Percentiles rank a stretch among this genome's conserved stretches.
Conservation (phyloP, 1,284 basidiomycete genomes). For the Agroathelia rolfsii region DNA sequence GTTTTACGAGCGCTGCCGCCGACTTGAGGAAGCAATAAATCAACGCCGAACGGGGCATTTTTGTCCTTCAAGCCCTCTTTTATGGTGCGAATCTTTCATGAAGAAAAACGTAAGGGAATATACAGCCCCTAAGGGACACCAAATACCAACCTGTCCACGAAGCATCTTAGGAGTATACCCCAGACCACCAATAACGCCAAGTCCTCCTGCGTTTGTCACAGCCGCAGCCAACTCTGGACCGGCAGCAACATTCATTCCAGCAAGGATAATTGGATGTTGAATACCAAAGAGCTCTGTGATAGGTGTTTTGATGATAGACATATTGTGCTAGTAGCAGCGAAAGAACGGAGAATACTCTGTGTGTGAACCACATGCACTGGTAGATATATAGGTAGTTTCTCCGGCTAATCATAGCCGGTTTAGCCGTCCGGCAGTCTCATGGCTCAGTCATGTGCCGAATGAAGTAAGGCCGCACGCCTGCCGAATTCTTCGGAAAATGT, state of each 20-base stretch:
- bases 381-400: no score
- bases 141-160: conserved; percentile 49
- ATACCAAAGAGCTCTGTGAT: conserved; percentile 80
- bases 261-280: conserved; percentile 81
- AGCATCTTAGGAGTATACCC: conserved; percentile 73
- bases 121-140: conserved; percentile 3
- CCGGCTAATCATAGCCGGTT: no score
- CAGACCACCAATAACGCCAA: conserved; percentile 83
- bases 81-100: conserved; percentile 54
- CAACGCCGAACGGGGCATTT: conserved; percentile 78
- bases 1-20: conserved; percentile 79
- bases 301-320: conserved; percentile 60
- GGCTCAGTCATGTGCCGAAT: no score
- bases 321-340: no score
- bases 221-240: conserved; percentile 83
- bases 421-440: no score
- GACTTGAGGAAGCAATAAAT: conserved; percentile 75
- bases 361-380: no score
- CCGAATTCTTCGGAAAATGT: no score
- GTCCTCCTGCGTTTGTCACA: conserved; percentile 78
- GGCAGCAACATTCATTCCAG: conserved; percentile 85
- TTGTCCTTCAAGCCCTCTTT: conserved; percentile 63
- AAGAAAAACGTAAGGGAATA: conserved; percentile 6
- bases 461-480: no score
- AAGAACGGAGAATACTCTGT: no score